Evolutionary conservation across 2,329 filamentous ascomycete genomes (phyloP).

Genomic region (Endocalyx cinctus): DNA sequence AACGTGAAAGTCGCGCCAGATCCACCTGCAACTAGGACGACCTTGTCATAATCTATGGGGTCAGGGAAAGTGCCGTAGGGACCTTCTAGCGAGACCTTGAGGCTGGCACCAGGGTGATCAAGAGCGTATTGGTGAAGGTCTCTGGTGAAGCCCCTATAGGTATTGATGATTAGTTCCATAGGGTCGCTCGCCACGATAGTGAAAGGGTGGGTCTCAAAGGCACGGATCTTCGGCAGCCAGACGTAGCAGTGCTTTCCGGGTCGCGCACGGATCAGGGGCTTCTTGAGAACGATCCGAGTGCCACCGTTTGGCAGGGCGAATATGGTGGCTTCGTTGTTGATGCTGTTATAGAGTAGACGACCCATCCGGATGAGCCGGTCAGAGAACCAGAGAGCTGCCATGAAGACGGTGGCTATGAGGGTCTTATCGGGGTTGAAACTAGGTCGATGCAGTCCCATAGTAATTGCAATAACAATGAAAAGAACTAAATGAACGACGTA

Average conservation of each 20-base stretch:
- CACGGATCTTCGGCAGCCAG: slow-evolving; percentile 56
- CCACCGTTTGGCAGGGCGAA: slow-evolving; percentile 40
- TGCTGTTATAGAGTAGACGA: slow-evolving; percentile 31
- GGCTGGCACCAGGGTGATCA: slow-evolving; percentile 41
- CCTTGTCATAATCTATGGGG: slow-evolving; percentile 46
- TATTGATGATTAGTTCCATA: slow-evolving; percentile 54
- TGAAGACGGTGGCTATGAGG: slow-evolving; percentile 34
- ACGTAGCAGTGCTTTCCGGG: slow-evolving; percentile 61
- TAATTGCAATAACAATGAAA: slow-evolving; percentile 36
- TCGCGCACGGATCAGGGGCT: slow-evolving; percentile 35
- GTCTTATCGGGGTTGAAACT: slow-evolving; percentile 29
- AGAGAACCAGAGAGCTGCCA: slow-evolving; percentile 35
- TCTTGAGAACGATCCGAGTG: slow-evolving; percentile 43
- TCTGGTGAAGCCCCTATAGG: slow-evolving; percentile 55
- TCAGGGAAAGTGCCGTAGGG: slow-evolving; percentile 54
- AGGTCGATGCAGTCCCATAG: slow-evolving; percentile 40
- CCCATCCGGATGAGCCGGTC: slow-evolving; percentile 38
- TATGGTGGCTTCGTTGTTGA: slow-evolving; percentile 36
- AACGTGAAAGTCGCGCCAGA: slow-evolving; percentile 58
- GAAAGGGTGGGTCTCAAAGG: slow-evolving; percentile 59
- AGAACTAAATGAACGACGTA: slow-evolving; percentile 39
- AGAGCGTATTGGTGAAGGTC: slow-evolving; percentile 49
- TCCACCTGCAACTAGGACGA: slow-evolving; percentile 57
- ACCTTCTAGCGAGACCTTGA: slow-evolving; percentile 53
- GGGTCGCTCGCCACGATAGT: slow-evolving; percentile 51